phyloP scores from a whole-genome alignment of 192 early-diverging fungal genomes.

The Pilobolus umbonatus region DNA sequence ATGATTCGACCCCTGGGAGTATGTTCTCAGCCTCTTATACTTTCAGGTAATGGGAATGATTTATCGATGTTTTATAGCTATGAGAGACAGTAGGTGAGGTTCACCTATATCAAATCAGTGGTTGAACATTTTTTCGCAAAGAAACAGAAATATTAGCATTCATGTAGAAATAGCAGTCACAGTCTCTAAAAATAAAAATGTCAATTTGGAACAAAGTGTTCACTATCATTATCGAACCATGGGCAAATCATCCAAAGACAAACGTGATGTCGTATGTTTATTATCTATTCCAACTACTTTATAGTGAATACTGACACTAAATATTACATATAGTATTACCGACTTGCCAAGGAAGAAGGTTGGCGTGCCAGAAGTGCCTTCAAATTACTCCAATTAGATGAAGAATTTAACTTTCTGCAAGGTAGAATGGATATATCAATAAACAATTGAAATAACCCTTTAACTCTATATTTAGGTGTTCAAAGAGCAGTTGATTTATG shows the following conservation, averaged over 20 bases:
- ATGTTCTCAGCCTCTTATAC: too few relatives aligned
- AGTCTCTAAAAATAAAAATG: too few relatives aligned
- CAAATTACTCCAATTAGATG: constrained; percentile 94
- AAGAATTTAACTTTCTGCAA: constrained; percentile 89
- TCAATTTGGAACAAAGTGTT: too few relatives aligned
- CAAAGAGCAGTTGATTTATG: constrained; percentile 91
- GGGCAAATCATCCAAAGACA: constrained; percentile 91
- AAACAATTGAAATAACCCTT: background rate
- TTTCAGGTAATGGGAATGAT: too few relatives aligned
- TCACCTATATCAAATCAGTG: too few relatives aligned
- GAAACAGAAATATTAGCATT: too few relatives aligned
- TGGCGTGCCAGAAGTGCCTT: constrained; percentile 97
- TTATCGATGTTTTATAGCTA: too few relatives aligned
- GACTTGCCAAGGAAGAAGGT: constrained; percentile 95
- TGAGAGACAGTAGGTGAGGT: too few relatives aligned
- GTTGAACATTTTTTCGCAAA: too few relatives aligned
- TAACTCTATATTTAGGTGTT: constrained; percentile 48
- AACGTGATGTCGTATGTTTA: constrained; percentile 71
- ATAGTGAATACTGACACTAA: background rate
- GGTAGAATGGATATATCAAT: constrained; percentile 33
- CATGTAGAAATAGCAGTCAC: too few relatives aligned
- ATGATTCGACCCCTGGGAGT: too few relatives aligned
- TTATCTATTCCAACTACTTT: background rate
- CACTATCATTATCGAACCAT: constrained; percentile 4
- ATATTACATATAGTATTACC: constrained; percentile 63